Evolutionary conservation across 2,329 filamentous ascomycete species (phyloP).

Genomic region (Trematosphaeria pertusa): DNA sequence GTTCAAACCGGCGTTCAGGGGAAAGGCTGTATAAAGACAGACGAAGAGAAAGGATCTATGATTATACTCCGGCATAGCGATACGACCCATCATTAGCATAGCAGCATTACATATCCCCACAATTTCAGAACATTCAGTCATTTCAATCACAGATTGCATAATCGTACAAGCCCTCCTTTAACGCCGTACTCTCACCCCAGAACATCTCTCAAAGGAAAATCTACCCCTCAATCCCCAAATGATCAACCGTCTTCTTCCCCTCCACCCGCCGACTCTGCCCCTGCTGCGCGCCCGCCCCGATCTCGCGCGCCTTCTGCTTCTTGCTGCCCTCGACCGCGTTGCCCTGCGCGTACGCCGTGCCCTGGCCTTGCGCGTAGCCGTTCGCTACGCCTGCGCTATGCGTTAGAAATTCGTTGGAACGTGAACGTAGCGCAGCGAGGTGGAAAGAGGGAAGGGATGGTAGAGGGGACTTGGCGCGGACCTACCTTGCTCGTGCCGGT

Average conservation of each 20-base stretch:
- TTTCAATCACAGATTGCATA: too few species aligned
- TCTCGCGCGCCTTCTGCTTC: constrained; percentile 19
- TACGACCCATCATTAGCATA: too few species aligned
- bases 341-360: constrained; percentile 29
- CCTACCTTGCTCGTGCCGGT: constrained; percentile 34
- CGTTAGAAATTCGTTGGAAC: background rate
- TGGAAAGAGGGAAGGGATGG: background rate
- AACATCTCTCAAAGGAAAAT: too few species aligned
- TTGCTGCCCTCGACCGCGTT: constrained; percentile 20
- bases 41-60: too few species aligned
- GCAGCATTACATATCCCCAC: too few species aligned
- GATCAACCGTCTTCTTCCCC: constrained; percentile 34
- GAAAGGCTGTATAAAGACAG: too few species aligned
- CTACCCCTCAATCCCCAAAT: constrained; percentile 44
- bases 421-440: background rate
- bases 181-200: too few species aligned
- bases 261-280: constrained; percentile 10
- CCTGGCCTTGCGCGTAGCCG: constrained; percentile 26
- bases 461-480: too few species aligned
- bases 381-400: constrained; percentile 24
- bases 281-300: constrained; percentile 18
- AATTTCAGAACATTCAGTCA: too few species aligned
- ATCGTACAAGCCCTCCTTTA: too few species aligned
- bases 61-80: too few species aligned
- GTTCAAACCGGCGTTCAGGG: background rate